These are phyloP conservation scores for Panaeolus cyanescens DNA, from an alignment of 768 basidiomycete genomes.

Conservation along the genomic window DNA sequence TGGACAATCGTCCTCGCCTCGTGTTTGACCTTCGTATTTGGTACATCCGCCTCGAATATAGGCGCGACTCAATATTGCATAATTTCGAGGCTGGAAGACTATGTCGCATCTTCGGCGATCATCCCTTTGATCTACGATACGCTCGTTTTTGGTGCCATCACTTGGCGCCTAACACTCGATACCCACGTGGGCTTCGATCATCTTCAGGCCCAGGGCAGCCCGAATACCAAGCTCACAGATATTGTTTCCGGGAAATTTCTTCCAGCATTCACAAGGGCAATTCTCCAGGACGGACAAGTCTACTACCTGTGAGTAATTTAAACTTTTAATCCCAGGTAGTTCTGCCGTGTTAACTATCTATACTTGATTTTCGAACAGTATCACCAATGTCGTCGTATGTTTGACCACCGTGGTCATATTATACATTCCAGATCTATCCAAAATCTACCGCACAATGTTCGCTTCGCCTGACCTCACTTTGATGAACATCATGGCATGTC, in stretches of 20 bases:
- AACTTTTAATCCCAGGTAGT: conserved; percentile 10
- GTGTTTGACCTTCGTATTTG: conserved; percentile 24
- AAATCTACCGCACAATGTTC: conserved; percentile 2
- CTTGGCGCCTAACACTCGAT: conserved; percentile 23
- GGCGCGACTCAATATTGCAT: conserved; percentile 28
- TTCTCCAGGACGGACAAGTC: conserved; percentile 31
- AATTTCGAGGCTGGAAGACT: conserved; percentile 9
- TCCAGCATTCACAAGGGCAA: conserved; percentile 24
- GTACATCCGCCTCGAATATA: conserved; percentile 17
- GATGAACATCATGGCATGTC: conserved; percentile 17
- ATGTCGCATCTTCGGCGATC: conserved; percentile 16
- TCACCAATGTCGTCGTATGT: background rate
- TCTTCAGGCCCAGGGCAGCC: background rate
- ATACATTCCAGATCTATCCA: background rate
- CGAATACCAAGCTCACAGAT: conserved; percentile 10
- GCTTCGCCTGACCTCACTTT: conserved; percentile 9
- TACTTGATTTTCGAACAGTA: background rate
- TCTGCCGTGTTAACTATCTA: background rate
- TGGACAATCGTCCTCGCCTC: conserved; percentile 30
- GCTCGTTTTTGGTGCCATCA: conserved; percentile 30
- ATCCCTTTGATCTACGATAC: conserved; percentile 26
- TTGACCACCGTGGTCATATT: conserved; percentile 7
- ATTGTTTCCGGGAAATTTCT: conserved; percentile 22
- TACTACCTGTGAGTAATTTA: conserved; percentile 36
- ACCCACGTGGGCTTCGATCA: conserved; percentile 4